Percentiles rank a stretch among this genome's conserved stretches.
Evolutionary conservation across 495 filamentous ascomycete species (phyloP).

Genomic region (Penicillium daleae): DNA sequence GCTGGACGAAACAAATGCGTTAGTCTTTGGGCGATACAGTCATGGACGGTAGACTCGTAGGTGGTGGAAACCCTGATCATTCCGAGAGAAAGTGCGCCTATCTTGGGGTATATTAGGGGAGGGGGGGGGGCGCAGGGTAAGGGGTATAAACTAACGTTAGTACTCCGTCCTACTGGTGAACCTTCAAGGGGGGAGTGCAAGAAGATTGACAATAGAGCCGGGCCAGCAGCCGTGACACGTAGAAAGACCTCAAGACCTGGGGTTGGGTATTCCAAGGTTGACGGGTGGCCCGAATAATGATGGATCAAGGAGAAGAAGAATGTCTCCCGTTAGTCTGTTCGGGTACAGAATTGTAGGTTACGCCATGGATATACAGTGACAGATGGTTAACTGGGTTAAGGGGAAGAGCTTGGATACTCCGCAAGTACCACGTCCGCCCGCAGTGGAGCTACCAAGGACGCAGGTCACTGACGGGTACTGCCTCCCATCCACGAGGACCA

Average conservation of each 20-base stretch:
- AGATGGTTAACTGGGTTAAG: neutral
- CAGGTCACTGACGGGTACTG: neutral
- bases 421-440: neutral
- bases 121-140: neutral
- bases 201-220: conserved; percentile 18
- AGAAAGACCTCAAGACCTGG: neutral
- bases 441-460: neutral
- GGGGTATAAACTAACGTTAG: neutral
- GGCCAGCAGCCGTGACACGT: conserved; percentile 13
- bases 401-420: neutral
- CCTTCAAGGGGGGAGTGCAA: too few relatives aligned
- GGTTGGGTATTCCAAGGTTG: too few relatives aligned
- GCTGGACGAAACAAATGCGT: neutral
- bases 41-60: neutral
- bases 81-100: neutral
- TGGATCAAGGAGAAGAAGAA: conserved; percentile 13
- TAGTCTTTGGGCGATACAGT: neutral
- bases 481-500: neutral
- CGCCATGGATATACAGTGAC: neutral
- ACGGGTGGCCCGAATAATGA: neutral
- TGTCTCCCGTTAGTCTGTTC: neutral
- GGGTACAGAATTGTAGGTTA: neutral
- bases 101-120: conserved; percentile 8
- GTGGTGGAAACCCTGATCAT: conserved; percentile 2
- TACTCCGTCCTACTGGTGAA: too few relatives aligned